Base-by-base conservation (phyloP, 1,284 basidiomycete genomes). In the Ceraceosorus guamensis region DNA sequence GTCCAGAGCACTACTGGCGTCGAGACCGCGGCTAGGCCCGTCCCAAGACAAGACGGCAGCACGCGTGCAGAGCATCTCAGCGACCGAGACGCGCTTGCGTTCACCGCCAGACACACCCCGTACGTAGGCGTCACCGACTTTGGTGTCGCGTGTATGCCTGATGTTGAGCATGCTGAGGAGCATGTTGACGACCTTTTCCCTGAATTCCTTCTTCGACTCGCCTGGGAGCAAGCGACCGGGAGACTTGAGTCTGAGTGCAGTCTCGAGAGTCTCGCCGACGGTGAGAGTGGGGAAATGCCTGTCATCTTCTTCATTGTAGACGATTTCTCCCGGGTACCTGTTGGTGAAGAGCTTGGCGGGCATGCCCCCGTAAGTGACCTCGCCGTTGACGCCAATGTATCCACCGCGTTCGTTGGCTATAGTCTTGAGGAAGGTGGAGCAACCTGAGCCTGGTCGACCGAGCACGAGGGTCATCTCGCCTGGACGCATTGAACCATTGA, bases 1-100 rank as follows among this genome's bases (percentile, higher is more conserved):
- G 71, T 88, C 86, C 39, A 91, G 80, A 0, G 90, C 89, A 6
- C 88, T 91, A 18, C 80, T 85, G 1, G 89, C 87, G 67, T 93
- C 90, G 45, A 95, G 81, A 59, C 91, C 89, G 48, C 88, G 82
- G 18, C 67, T 60, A 24, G 67, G 60, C 48, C 87, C 87, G 76
- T 89, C 87, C 87, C 87, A 89, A 11, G 81, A 79, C 45, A 80
- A 81, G 33, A 89, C 78, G 35, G 81, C 79, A 46, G 81, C 80
- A 35, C 84, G 78, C 13, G 79, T 77, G 52, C 78, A 79, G 67
- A 82, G 79, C 8, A 82, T 80, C 76, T 89, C 88, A 8, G 83
- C 81, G 63, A 89, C 86, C 0, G 84, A 86, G 0, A 89, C 87
- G 43, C 88, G 82, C 77, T 76, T 8, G 76, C 75, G 84, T 14